A percentile compares a stretch with the other conserved stretches of the same genome.
phyloP scores from a whole-genome alignment of 495 filamentous ascomycete species.

The Hyaloscypha variabilis region DNA sequence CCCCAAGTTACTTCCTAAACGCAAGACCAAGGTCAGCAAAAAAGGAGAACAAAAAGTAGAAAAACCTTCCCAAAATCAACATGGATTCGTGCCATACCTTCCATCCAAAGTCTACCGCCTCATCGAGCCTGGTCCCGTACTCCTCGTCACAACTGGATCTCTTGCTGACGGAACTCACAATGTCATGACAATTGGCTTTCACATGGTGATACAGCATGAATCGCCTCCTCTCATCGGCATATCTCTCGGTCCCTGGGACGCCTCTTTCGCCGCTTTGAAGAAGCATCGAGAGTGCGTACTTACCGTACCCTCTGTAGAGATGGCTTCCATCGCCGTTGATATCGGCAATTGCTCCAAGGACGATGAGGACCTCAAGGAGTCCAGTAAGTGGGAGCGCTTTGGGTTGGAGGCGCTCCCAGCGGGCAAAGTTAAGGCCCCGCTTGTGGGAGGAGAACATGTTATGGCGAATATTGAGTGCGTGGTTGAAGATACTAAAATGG shows the following conservation, averaged over 20 bases:
- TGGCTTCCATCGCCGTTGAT: constrained; percentile 35
- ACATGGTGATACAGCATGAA: constrained; percentile 43
- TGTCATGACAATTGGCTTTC: constrained; percentile 43
- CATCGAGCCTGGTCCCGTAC: constrained; percentile 40
- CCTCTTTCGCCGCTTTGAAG: constrained; percentile 36
- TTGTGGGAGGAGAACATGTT: constrained; percentile 36
- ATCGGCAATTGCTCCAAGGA: constrained; percentile 47
- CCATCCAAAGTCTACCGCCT: constrained; percentile 38
- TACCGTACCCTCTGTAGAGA: constrained; percentile 34
- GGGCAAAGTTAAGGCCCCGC: constrained; percentile 36
- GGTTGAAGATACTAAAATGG: constrained; percentile 40
- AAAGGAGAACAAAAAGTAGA: constrained; percentile 11
- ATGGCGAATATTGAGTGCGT: constrained; percentile 43
- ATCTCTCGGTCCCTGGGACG: constrained; percentile 41
- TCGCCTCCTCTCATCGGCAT: constrained; percentile 38
- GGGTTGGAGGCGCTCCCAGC: constrained; percentile 38
- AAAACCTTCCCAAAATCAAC: not conserved
- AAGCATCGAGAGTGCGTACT: constrained; percentile 38
- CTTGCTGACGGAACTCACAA: constrained; percentile 38
- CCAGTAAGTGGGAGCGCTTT: constrained; percentile 45
- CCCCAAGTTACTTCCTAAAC: constrained; percentile 23
- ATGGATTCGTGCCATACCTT: constrained; percentile 35
- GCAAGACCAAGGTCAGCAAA: constrained; percentile 12
- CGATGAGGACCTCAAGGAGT: constrained; percentile 49
- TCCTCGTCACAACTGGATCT: constrained; percentile 41